A percentile compares a stretch with the other conserved stretches of the same genome.
These are phyloP conservation scores for Isatis tinctoria DNA, from an alignment of 345 rosid species.

Conservation along the genomic window DNA sequence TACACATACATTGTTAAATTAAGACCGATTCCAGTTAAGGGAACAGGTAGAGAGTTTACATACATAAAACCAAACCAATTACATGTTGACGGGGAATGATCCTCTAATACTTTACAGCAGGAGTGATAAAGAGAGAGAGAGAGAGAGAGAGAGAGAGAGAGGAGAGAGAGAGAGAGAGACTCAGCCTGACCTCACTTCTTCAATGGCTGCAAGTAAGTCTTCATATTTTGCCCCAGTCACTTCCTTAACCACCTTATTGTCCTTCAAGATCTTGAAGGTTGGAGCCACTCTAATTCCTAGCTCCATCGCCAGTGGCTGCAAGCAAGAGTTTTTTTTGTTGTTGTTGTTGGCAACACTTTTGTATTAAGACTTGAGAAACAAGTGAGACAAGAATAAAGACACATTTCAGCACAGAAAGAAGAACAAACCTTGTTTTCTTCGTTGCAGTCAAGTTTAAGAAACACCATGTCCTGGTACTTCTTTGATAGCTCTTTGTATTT, in stretches of 20 bases:
- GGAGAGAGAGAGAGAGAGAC: not conserved
- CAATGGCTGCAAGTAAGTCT: constrained; percentile 69
- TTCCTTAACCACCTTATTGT: constrained; percentile 62
- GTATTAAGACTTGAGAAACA: not conserved
- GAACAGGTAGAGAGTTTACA: not conserved
- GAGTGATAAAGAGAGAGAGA: not conserved
- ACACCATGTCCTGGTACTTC: constrained; percentile 75
- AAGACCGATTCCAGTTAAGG: not conserved
- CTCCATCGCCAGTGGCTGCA: constrained; percentile 91
- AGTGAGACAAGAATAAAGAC: not conserved
- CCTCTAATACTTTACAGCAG: constrained; percentile 24
- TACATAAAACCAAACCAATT: constrained; percentile 16
- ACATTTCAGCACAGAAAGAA: not conserved
- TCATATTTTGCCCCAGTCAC: constrained; percentile 81
- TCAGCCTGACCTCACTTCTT: constrained; percentile 61
- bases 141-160: not conserved
- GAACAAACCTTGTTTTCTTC: constrained; percentile 68
- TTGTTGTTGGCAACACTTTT: not conserved
- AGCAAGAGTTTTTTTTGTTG: not conserved
- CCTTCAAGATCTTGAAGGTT: constrained; percentile 83
- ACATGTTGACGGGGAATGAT: constrained; percentile 3
- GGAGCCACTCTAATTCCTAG: constrained; percentile 86
- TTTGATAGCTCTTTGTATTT: constrained; percentile 65
- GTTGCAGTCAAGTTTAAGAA: constrained; percentile 94
- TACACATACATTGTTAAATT: constrained; percentile 8